Base-by-base conservation (phyloP, 2,329 filamentous ascomycete genomes). In the Arthrobotrys sphaeroides region DNA sequence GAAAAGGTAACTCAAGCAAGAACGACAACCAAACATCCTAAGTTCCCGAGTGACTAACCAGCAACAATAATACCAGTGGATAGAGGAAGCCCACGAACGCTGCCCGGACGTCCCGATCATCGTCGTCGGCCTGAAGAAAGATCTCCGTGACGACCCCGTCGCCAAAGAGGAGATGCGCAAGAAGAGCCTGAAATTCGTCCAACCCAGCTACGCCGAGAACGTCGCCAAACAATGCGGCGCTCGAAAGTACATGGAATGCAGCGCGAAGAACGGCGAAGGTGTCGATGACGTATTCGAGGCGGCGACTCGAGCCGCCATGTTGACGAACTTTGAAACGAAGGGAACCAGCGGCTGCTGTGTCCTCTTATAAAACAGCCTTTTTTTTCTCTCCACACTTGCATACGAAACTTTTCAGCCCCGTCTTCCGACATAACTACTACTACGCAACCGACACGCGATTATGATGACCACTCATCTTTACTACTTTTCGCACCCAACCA, bases 241-340 rank as follows among this genome's bases (percentile, higher is more conserved):
- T 62, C 89, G 92, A 80, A 96, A 97, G 84, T 99, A 98, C 82
- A 89, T 99, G 69, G 95, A 99, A 82, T 99, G 95, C 84, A 97
- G 93, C 13, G 96, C 93, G 73, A 84, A 98, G 81, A 98, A 93
- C 60, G 95, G 95, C 72, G 95, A 99, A 82, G 95, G 95, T 4
- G 95, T 99, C 33, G 95, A 99, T 83, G 95, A 99, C 83, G 95
- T 99, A 0, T 99, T 99, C 80, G 95, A 99, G 84, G 95, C 95
- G 9, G 95, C 95, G 24, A 99, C 95, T 36, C 88, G 95, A 80
- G 94, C 95, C 10, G 94, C 94, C 22, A 86, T 98, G 73, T 85
- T 98, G 47, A 78, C 78, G 28, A 96, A 91, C n/a, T 96, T 97
- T 80, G 94, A 97, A 81, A 68, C 73, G 16, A 94, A 94, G 83